Evolutionary conservation across 2,329 filamentous ascomycete genomes (phyloP), one percentile per base, ranked within the genome.

Genomic region (Botrytis pseudocinerea): DNA sequence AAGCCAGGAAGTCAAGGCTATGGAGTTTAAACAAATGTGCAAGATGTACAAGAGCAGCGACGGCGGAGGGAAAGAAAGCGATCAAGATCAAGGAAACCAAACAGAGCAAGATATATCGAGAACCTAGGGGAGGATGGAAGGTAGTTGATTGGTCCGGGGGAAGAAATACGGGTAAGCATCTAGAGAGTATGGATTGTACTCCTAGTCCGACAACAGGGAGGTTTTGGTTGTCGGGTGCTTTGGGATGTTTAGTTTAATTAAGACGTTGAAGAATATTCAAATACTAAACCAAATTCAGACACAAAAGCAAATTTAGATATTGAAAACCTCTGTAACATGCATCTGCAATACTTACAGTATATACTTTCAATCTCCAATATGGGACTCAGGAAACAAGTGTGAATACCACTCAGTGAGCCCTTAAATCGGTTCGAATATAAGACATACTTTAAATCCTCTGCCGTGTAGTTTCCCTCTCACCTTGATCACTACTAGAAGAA

Each of bases 21-120:
- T 54, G 65, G 65, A 68, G 35, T 68, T 40, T 57, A 12, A 68
- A 68, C 5, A 22, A 9, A 32, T 68, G 65, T 22, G 25, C 65
- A 42, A 57, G 22, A 32, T 68, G 65, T 20, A 57, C 10, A 2
- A 38, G 35, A 42, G 48, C 18, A 9, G 46, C 48, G 4, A 68
- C 6, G 9, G 25, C 46, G 1, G 22, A 20, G 46, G 48, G 32
- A 8, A 22, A 40, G 5, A 22, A 28, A 40, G 16, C 25, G 1
- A 57, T 22, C 2, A 28, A 40, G 16, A 54, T 57, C 8, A 42
- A 14, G 18, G 48, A 57, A n/a, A 14, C 25, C 25, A 54, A 12
- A 25, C 14, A 18, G 16, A 57, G 35, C 12, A 57, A 57, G n/a
- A 22, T 14, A 4, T 68, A 42, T 40, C 16, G 16, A 10, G 64